Conservation (phyloP, 257 asterid species). For the Phtheirospermum japonicum region DNA sequence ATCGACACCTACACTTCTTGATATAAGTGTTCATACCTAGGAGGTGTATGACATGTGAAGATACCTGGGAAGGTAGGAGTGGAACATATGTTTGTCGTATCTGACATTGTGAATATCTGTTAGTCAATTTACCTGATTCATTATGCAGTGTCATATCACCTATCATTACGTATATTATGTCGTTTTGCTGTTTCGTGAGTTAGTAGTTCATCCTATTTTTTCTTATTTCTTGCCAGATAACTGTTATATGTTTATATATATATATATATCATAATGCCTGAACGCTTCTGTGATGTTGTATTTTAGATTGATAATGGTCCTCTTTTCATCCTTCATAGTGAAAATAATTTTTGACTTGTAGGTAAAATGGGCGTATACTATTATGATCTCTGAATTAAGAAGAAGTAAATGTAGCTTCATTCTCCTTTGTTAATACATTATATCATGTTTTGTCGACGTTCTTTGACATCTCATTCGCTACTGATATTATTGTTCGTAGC, state of each 20-base stretch:
- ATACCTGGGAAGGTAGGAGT: conserved; percentile 65
- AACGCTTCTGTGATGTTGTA: too few relatives aligned
- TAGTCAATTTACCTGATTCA: not conserved
- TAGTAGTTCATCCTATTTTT: conserved; percentile 10
- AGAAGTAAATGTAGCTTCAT: conserved; percentile 85
- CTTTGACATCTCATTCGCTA: conserved; percentile 24
- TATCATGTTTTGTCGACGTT: conserved; percentile 26
- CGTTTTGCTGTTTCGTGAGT: not conserved
- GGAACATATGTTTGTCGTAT: conserved; percentile 36
- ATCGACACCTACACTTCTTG: conserved; percentile 55
- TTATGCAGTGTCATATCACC: too few relatives aligned
- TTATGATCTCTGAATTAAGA: conserved; percentile 89
- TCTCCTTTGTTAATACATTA: too few relatives aligned
- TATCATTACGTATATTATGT: not conserved
- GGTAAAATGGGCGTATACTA: conserved; percentile 81
- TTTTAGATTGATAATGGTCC: too few relatives aligned
- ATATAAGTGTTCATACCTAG: conserved; percentile 61
- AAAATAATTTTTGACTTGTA: too few relatives aligned
- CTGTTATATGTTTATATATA: too few relatives aligned
- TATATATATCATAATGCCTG: too few relatives aligned
- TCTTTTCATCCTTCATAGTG: too few relatives aligned
- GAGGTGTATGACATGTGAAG: conserved; percentile 64
- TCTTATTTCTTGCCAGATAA: conserved; percentile 10
- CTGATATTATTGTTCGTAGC: conserved; percentile 8
- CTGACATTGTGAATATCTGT: conserved; percentile 17